Conservation (phyloP, 331 rosid species). For the Quercus tomentella region DNA sequence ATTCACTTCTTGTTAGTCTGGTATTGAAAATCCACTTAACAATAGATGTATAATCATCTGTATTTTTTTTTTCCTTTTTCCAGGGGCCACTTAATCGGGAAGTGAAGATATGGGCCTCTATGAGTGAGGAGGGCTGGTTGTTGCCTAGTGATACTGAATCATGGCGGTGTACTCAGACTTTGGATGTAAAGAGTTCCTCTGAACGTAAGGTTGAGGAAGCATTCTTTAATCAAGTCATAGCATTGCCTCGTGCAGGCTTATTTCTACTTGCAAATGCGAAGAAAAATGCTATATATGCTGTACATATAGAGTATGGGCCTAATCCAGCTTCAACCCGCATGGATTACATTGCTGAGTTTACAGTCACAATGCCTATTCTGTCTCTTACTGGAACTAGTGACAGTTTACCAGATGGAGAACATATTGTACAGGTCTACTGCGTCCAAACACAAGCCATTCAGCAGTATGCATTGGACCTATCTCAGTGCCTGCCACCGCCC, state of each 20-base stretch:
- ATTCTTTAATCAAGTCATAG: constrained; percentile 92
- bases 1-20: constrained; percentile 9
- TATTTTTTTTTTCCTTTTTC: constrained; percentile 8
- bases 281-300: constrained; percentile 94
- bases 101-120: constrained; percentile 94
- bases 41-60: constrained; percentile 14
- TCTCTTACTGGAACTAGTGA: constrained; percentile 94
- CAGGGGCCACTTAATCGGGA: constrained; percentile 90
- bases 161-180: constrained; percentile 88
- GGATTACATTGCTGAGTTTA: constrained; percentile 97
- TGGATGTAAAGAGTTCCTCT: constrained; percentile 78
- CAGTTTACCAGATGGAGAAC: constrained; percentile 71
- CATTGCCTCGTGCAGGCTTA: constrained; percentile 83
- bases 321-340: constrained; percentile 80
- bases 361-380: constrained; percentile 98
- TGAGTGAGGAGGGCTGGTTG: constrained; percentile 93
- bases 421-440: constrained; percentile 87
- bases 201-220: constrained; percentile 71
- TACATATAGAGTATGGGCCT: constrained; percentile 82
- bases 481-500: constrained; percentile 95
- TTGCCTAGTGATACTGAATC: constrained; percentile 93
- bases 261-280: constrained; percentile 94
- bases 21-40: not conserved
- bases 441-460: constrained; percentile 99
- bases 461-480: constrained; percentile 90